Percentiles rank a stretch among this genome's conserved stretches.
phyloP scores from a whole-genome alignment of 805 yeast genomes.

The Candida quercuum region DNA sequence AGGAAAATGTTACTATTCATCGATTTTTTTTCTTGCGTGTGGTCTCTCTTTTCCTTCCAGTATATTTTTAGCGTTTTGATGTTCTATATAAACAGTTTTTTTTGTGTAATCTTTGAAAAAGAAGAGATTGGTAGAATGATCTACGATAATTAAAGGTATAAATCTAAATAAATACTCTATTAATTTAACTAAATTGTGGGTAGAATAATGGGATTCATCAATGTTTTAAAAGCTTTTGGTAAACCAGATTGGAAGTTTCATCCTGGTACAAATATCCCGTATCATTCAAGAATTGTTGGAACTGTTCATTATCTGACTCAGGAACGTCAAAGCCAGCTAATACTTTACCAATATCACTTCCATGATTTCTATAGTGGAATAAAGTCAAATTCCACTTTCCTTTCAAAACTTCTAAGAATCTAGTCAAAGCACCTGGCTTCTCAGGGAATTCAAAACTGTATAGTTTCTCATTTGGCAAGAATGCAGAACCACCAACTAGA shows the following conservation, averaged over 20 bases:
- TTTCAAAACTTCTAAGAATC: conserved; percentile 66
- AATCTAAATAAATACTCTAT: no score
- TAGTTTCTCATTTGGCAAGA: conserved; percentile 68
- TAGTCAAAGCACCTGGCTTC: conserved; percentile 88
- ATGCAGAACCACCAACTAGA: conserved; percentile 86
- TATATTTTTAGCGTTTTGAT: neutral
- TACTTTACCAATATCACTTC: conserved; percentile 90
- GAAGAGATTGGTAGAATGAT: no score
- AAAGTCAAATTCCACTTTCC: conserved; percentile 87
- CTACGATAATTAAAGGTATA: no score
- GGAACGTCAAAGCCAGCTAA: conserved; percentile 89
- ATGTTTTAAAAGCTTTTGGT: conserved; percentile 63
- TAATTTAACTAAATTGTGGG: no score
- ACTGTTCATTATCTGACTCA: conserved; percentile 53
- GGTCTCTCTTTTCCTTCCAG: neutral
- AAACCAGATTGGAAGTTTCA: conserved; percentile 84
- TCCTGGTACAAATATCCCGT: conserved; percentile 75
- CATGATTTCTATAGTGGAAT: conserved; percentile 96
- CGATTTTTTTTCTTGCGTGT: neutral
- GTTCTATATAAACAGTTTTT: neutral
- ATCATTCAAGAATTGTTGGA: conserved; percentile 61
- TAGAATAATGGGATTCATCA: neutral
- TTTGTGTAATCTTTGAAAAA: no score
- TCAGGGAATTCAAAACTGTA: conserved; percentile 94
- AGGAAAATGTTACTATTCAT: no score